Conservation (phyloP, 2,329 filamentous ascomycete species). For the Aspergillus sergii region DNA sequence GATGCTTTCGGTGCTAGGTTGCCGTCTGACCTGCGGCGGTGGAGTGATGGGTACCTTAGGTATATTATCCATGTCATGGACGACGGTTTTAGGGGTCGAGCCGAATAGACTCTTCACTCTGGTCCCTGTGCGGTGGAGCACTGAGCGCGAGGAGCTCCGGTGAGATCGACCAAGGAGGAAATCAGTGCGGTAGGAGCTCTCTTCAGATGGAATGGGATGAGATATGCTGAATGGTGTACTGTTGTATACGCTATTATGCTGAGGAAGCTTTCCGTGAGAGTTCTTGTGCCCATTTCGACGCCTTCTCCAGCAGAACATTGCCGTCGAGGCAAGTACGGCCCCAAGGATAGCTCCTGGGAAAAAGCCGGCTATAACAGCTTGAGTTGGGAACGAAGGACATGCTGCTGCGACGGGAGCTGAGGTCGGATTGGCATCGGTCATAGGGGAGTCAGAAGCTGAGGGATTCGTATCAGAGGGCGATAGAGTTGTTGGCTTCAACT, state of each 20-base stretch:
- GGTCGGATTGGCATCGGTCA: conserved; percentile 21
- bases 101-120: conserved; percentile 43
- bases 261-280: conserved; percentile 23
- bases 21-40: conserved; percentile 29
- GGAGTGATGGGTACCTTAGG: conserved; percentile 23
- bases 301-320: conserved; percentile 45
- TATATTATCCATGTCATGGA: conserved; percentile 19
- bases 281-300: conserved; percentile 22
- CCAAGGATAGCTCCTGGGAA: conserved; percentile 50
- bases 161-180: conserved; percentile 41
- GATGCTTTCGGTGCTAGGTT: conserved; percentile 49
- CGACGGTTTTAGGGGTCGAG: conserved; percentile 19
- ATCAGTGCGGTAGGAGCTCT: conserved; percentile 47
- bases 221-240: conserved; percentile 42
- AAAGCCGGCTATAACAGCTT: conserved; percentile 48
- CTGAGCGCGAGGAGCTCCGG: conserved; percentile 32
- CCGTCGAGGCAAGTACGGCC: conserved; percentile 56
- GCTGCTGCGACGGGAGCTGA: conserved; percentile 8
- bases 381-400: conserved; percentile 44
- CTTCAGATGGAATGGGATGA: conserved; percentile 46
- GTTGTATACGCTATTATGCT: conserved; percentile 35
- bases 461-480: conserved; percentile 23
- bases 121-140: conserved; percentile 37
- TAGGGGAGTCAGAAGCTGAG: conserved; percentile 20
- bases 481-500: conserved; percentile 17